Base-by-base conservation (phyloP, 1,284 basidiomycete species). In the Cryptococcus floricola region DNA sequence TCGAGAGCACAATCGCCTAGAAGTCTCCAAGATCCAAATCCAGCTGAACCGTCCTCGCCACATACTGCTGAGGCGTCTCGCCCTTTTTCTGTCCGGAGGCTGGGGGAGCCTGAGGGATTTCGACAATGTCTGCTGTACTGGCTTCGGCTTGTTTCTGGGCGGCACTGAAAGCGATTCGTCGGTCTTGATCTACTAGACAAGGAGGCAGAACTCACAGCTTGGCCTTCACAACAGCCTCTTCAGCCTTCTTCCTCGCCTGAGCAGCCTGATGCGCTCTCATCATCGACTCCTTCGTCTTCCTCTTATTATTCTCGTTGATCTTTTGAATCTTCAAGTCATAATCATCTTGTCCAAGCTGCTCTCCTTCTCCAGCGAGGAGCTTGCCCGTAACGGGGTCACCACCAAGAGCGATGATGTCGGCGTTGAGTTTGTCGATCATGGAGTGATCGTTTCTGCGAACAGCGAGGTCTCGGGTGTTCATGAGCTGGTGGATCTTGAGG, bases 301-400 rank as follows among this genome's bases (percentile, higher is more conserved):
- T 84, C 43, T 89, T 82, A 72, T 97, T 95, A 51, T 90, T 84
- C 75, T 93, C 90, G 71, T 94, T 95, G 58, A 96, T 87, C 70
- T 80, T 84, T 18, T 87, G 84, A 34, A 94, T 81, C 63, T 83
- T 77, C 57, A 85, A 84, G 44, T 78, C 79, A 60, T 78, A 76
- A 6, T 79, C 74, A 55, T 57, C 66, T 47, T 76, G 77, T 25
- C 58, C 65, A n/a, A 60, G 55, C 55, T 28, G 57, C 13, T 52
- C 45, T 27, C 10, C 27, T 46, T 46, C 34, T 37, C 39, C 27
- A 27, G 34, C 47, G 43, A 46, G 13, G 43, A 46, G 31, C 14
- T 38, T 46, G 23, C 47, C 47, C 16, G 38, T 57, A 9, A 52
- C 48, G 7, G 71, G 73, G 47, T 78, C 74, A 8, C 67, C 68